Base-by-base conservation (phyloP, 2,329 filamentous ascomycete genomes). In the Monilinia vaccinii-corymbosi region DNA sequence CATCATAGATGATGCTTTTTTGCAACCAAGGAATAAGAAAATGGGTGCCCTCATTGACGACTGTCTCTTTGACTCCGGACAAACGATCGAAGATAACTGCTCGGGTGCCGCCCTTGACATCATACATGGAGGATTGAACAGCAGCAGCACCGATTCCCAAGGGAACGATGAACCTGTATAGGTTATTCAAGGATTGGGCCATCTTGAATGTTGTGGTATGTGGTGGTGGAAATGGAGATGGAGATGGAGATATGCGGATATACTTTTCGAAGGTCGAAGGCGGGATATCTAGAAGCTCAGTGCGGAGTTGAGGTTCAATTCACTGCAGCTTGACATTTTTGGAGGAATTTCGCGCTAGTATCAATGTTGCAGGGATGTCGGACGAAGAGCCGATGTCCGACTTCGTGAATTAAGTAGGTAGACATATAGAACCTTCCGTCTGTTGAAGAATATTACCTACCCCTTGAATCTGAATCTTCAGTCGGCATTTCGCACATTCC, bases 61-160 rank as follows among this genome's bases (percentile, higher is more conserved):
- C 94, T 53, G 82, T 78, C 68, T 99, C 93, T 80, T 95, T 93
- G 66, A 99, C 94, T 78, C 94, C 94, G 55, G 85, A 82, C 68
- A 97, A 67, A 66, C 94, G 83, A 80, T 99, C 95, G 80, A 99
- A 99, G 79, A 99, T 99, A 77, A 99, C 92, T 63, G 94, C 94
- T 71, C 94, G 86, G 65, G 87, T 88, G 70, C 94, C 94, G 73
- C 94, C 94, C 74, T 91, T 92, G 73, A 99, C 94, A 76, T 99
- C 94, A 85, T 97, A 99, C 64, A 99, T 84, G 61, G 91, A 90
- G 66, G 89, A 82, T 75, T 91, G 87, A 66, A 83, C 78, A 62
- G 93, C 71, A 60, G 83, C 81, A 68, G 84, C 78, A 68, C 81
- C 89, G 67, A 89, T 75, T 62, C 88, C 84, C 60, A 83, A 80